Conservation (phyloP, 1,139 yeast genomes). For the Geotrichum europaeum region DNA sequence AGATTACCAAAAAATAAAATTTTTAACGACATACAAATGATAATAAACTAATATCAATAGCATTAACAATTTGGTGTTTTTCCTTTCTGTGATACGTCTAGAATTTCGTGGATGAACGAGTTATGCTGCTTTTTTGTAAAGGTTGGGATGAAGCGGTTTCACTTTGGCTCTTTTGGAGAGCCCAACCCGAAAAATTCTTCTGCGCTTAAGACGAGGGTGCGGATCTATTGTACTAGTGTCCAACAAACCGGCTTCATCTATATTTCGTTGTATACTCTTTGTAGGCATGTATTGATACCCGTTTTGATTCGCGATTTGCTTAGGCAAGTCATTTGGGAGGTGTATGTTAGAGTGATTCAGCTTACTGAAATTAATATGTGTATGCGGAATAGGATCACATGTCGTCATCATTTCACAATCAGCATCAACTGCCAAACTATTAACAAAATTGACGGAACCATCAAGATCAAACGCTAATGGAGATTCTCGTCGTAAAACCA, state of each 20-base stretch:
- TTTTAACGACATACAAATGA: background rate
- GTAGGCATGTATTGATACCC: background rate
- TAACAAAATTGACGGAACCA: background rate
- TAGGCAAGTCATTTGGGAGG: background rate
- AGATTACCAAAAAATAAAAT: conserved; percentile 31
- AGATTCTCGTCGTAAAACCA: background rate
- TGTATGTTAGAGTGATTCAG: background rate
- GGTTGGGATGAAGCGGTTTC: conserved; percentile 11
- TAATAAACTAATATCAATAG: background rate
- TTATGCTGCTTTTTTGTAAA: conserved; percentile 3
- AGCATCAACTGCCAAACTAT: background rate
- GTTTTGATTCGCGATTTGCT: background rate
- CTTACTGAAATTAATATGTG: background rate
- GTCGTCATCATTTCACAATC: background rate
- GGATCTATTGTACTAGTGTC: background rate
- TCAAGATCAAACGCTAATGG: background rate
- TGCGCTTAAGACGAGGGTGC: background rate
- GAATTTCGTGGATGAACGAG: background rate
- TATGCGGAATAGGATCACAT: background rate
- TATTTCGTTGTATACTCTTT: background rate
- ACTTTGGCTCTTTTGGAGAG: conserved; percentile 12
- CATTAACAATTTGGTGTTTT: background rate
- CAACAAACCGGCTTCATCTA: background rate
- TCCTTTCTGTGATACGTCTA: background rate
- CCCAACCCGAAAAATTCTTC: conserved; percentile 10